A percentile compares a stretch with the other conserved stretches of the same genome.
phyloP scores from a whole-genome alignment of 306 rosid genomes.

The Senna siamea region DNA sequence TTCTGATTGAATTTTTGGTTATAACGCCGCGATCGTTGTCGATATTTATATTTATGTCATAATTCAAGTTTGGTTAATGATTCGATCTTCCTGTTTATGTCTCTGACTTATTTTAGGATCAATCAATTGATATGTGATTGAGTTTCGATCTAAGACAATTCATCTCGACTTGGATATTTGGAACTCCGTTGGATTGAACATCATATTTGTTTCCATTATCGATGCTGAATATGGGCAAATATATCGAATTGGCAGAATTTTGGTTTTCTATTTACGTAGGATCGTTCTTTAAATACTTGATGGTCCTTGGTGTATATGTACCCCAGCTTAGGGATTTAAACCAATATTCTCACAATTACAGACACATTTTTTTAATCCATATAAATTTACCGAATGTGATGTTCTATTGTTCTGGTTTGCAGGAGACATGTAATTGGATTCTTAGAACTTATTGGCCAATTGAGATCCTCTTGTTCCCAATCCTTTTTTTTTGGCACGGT shows the following conservation, averaged over 20 bases:
- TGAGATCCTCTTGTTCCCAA: neutral
- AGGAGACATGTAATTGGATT: neutral
- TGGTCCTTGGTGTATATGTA: neutral
- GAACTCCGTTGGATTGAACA: neutral
- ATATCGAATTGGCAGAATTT: too few relatives aligned
- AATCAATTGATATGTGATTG: neutral
- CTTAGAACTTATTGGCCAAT: neutral
- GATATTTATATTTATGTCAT: constrained; percentile 22
- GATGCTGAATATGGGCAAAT: neutral
- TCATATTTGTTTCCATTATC: neutral
- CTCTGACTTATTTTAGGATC: neutral
- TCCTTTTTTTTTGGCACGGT: neutral
- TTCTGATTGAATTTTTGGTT: neutral
- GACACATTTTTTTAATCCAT: too few relatives aligned
- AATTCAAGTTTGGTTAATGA: neutral
- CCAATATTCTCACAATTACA: neutral
- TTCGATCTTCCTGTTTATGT: neutral
- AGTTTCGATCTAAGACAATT: neutral
- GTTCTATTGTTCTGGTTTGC: neutral
- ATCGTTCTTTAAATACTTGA: neutral
- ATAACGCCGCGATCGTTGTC: neutral
- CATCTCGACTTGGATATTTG: neutral
- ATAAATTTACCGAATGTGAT: too few relatives aligned
- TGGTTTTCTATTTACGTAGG: neutral
- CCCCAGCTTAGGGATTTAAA: neutral